phyloP scores from a whole-genome alignment of 139 green algal genomes.

The Closterium sp. region DNA sequence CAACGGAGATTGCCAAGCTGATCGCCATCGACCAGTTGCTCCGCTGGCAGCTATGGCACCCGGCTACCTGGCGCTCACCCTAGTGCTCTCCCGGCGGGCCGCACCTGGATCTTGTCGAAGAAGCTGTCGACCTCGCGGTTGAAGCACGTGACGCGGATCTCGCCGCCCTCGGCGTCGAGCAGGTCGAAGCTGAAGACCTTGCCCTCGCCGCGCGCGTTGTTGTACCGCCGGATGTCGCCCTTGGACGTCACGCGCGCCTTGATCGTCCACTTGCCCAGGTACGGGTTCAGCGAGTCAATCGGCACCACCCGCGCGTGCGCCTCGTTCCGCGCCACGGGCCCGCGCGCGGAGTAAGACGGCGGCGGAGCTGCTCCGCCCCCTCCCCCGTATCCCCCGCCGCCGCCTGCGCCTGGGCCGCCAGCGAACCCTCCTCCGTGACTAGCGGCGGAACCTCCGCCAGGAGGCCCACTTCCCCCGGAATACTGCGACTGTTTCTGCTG shows the following conservation, averaged over 20 bases:
- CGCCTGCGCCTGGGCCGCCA: background rate
- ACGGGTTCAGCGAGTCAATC: slow-evolving; percentile 90
- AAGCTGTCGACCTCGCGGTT: slow-evolving; percentile 64
- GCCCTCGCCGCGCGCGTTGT: slow-evolving; percentile 80
- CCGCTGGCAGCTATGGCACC: too few relatives aligned
- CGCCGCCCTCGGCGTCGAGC: slow-evolving; percentile 59
- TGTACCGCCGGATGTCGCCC: slow-evolving; percentile 72
- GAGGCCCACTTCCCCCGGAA: background rate
- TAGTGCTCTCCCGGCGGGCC: background rate
- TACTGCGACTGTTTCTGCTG: slow-evolving; percentile 2
- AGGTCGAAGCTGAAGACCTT: slow-evolving; percentile 94
- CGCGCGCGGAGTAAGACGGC: slow-evolving; percentile 20
- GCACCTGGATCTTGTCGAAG: slow-evolving; percentile 49
- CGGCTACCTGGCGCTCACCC: too few relatives aligned
- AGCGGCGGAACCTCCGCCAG: background rate
- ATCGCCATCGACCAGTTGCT: background rate
- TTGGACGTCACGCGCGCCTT: slow-evolving; percentile 79
- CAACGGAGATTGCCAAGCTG: background rate
- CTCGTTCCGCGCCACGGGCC: slow-evolving; percentile 56
- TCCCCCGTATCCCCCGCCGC: background rate
- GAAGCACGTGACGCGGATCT: slow-evolving; percentile 63
- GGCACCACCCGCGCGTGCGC: slow-evolving; percentile 71
- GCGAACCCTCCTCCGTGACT: slow-evolving; percentile 3
- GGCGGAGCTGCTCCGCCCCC: slow-evolving; percentile 10
- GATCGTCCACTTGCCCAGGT: slow-evolving; percentile 92